These are phyloP conservation scores for Parastagonospora nodorum DNA, from an alignment of 2,329 filamentous ascomycete genomes.

Conservation along the genomic window DNA sequence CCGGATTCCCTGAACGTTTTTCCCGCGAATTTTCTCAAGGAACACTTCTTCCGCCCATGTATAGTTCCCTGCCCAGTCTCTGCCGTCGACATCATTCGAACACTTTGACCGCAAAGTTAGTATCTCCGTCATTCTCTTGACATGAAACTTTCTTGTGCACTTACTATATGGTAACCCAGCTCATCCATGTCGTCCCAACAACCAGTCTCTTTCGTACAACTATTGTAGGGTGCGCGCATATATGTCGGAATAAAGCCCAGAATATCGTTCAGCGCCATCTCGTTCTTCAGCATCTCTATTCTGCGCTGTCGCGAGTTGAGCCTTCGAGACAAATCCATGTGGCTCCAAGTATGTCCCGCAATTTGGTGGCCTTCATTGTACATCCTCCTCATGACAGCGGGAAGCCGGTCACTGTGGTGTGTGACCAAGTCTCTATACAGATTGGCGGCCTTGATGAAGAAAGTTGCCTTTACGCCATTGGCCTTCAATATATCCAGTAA, in stretches of 20 bases:
- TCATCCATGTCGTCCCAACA: constrained; percentile 46
- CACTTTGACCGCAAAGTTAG: no score
- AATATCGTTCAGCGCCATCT: constrained; percentile 56
- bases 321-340: constrained; percentile 22
- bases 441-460: constrained; percentile 48
- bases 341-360: constrained; percentile 55
- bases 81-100: no score
- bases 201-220: constrained; percentile 29
- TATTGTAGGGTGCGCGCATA: constrained; percentile 58
- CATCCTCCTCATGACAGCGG: constrained; percentile 52
- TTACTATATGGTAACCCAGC: constrained; percentile 55
- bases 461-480: constrained; percentile 58
- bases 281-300: constrained; percentile 55
- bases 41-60: no score
- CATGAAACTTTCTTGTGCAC: neutral
- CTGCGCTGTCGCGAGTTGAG: no score
- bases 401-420: constrained; percentile 47
- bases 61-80: no score
- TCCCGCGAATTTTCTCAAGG: no score
- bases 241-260: constrained; percentile 56
- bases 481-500: constrained; percentile 58
- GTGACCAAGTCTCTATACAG: constrained; percentile 43
- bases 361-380: constrained; percentile 59
- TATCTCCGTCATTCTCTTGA: no score
- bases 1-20: no score